Conservation (phyloP, 331 rosid species). For the Malus hybrid region DNA sequence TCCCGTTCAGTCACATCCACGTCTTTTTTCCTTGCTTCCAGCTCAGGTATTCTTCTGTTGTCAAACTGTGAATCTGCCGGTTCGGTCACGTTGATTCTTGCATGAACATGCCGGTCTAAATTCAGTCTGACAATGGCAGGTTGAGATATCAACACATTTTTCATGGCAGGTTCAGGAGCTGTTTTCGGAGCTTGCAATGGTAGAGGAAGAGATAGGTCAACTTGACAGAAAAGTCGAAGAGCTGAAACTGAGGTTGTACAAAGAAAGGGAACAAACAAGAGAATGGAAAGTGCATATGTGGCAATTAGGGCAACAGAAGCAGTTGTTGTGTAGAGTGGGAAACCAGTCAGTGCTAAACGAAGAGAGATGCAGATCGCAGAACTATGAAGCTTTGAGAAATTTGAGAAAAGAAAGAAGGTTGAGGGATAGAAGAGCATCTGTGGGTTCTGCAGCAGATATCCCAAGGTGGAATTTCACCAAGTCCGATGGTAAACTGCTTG, state of each 20-base stretch:
- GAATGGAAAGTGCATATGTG: conserved; percentile 42
- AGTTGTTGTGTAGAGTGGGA: conserved; percentile 22
- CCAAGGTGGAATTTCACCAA: conserved; percentile 40
- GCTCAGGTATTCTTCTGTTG: conserved; percentile 36
- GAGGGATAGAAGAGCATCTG: conserved; percentile 38
- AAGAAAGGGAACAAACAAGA: conserved; percentile 42
- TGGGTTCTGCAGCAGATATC: conserved; percentile 48
- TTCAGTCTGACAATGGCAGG: neutral
- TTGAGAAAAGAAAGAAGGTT: conserved; percentile 23
- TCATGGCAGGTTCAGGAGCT: conserved; percentile 48
- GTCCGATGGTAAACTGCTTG: conserved; percentile 35
- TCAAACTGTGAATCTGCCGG: neutral
- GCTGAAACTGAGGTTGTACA: conserved; percentile 40
- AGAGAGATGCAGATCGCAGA: conserved; percentile 38
- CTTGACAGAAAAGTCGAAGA: conserved; percentile 74
- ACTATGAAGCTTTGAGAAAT: conserved; percentile 27
- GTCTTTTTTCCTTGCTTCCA: conserved; percentile 44
- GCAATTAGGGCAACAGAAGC: conserved; percentile 20
- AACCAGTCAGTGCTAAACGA: conserved; percentile 25
- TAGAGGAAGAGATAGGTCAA: conserved; percentile 61
- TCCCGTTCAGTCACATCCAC: conserved; percentile 42
- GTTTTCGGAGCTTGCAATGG: conserved; percentile 56
- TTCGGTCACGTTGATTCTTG: neutral
- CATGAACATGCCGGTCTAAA: neutral
- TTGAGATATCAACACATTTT: no score